These are phyloP conservation scores for Fusarium scirpi DNA, from an alignment of 2,329 filamentous ascomycete species.

Conservation along the genomic window DNA sequence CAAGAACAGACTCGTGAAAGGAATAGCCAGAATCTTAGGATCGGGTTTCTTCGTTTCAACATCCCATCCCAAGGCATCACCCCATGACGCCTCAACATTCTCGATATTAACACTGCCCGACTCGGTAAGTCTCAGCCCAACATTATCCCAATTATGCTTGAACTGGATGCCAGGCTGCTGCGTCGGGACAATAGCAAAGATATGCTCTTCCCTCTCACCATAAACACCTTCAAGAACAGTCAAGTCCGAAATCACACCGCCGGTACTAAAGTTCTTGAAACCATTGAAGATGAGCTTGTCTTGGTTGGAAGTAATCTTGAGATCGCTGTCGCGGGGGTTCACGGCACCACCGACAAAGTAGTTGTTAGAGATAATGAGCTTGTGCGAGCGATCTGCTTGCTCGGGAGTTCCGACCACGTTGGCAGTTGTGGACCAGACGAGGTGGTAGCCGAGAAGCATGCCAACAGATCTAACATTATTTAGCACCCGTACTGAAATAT, in stretches of 20 bases:
- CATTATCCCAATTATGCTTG: constrained; percentile 23
- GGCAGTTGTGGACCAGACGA: constrained; percentile 19
- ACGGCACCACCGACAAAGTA: constrained; percentile 75
- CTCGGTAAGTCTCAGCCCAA: constrained; percentile 11
- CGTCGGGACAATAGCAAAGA: constrained; percentile 12
- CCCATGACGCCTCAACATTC: constrained; percentile 5
- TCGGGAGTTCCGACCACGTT: constrained; percentile 49
- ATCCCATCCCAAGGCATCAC: constrained; percentile 18
- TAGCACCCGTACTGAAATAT: background rate
- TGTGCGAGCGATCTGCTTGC: constrained; percentile 68
- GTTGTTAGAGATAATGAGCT: constrained; percentile 71
- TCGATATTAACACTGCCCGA: constrained; percentile 11
- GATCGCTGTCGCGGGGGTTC: constrained; percentile 70
- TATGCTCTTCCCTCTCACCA: constrained; percentile 47
- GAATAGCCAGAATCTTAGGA: constrained; percentile 1
- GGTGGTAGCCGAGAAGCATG: constrained; percentile 59
- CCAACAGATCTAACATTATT: constrained; percentile 62
- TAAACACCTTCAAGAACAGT: constrained; percentile 73
- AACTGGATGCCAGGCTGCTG: constrained; percentile 16
- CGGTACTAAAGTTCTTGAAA: constrained; percentile 75
- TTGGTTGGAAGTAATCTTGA: constrained; percentile 61
- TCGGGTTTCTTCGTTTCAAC: constrained; percentile 10
- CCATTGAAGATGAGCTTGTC: constrained; percentile 70
- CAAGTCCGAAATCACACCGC: constrained; percentile 73
- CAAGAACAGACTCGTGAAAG: background rate